A percentile compares a stretch with the other conserved stretches of the same genome.
Conservation (phyloP, 1,284 basidiomycete species). For the Cryptococcus depauperatus region DNA sequence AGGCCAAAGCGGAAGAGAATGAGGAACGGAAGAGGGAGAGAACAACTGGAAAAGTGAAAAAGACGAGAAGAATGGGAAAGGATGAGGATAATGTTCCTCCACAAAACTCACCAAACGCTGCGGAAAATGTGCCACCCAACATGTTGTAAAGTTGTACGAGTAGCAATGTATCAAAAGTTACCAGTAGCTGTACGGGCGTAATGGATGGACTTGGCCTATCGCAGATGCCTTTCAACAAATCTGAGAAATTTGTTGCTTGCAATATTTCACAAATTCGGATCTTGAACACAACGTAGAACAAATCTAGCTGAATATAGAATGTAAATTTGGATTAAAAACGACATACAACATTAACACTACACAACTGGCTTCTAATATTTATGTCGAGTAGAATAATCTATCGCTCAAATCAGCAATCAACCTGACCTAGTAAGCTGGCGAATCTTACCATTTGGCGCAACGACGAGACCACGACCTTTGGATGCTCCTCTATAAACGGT, state of each 20-base stretch:
- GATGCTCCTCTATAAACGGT: conserved; percentile 96
- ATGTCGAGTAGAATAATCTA: conserved; percentile 46
- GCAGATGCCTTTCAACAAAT: too few relatives aligned
- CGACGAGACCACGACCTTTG: conserved; percentile 95
- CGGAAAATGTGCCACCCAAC: background rate
- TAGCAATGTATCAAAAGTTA: too few relatives aligned
- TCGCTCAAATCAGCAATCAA: conserved; percentile 2
- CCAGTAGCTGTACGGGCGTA: too few relatives aligned
- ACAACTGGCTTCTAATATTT: conserved; percentile 34
- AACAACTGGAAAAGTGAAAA: conserved; percentile 24
- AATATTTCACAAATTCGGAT: too few relatives aligned
- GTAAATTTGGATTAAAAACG: background rate
- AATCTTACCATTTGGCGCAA: conserved; percentile 80
- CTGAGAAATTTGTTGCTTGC: too few relatives aligned
- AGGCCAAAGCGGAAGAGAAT: conserved; percentile 11
- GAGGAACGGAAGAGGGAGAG: conserved; percentile 27
- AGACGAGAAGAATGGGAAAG: conserved; percentile 37
- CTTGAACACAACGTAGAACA: too few relatives aligned
- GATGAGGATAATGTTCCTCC: conserved; percentile 32
- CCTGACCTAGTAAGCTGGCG: background rate
- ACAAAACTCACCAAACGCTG: background rate
- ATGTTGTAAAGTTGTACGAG: background rate
- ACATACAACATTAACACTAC: background rate
- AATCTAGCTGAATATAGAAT: too few relatives aligned
- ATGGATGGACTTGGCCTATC: too few relatives aligned